A percentile compares a stretch with the other conserved stretches of the same genome.
phyloP scores from a whole-genome alignment of 1,284 basidiomycete species.

The Mixia osmundae region DNA sequence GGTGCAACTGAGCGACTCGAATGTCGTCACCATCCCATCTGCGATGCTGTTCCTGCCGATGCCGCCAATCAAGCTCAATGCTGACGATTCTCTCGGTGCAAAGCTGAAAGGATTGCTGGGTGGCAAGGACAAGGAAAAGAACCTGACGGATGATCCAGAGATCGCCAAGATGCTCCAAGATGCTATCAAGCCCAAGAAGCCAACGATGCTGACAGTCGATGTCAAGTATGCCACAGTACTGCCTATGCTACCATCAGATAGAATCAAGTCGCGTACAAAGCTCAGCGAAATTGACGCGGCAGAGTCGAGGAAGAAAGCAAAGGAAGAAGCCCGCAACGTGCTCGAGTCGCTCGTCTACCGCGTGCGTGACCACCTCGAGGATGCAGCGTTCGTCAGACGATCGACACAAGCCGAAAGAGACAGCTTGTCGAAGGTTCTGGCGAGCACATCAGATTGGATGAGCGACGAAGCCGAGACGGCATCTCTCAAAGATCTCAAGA shows the following conservation, averaged over 20 bases:
- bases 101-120: constrained; percentile 66
- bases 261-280: constrained; percentile 1
- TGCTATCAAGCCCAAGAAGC: neutral
- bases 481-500: constrained; percentile 42
- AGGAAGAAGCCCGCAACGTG: constrained; percentile 73
- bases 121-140: constrained; percentile 24
- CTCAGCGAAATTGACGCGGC: constrained; percentile 53
- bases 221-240: too few species aligned
- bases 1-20: constrained; percentile 53
- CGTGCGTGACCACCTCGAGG: constrained; percentile 55
- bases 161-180: too few species aligned
- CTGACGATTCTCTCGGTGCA: constrained; percentile 43
- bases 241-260: neutral
- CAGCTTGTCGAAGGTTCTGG: constrained; percentile 37
- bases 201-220: constrained; percentile 14
- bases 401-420: constrained; percentile 47
- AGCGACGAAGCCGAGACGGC: constrained; percentile 65
- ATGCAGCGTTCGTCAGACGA: constrained; percentile 47
- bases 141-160: too few species aligned
- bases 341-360: constrained; percentile 84
- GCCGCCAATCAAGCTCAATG: too few species aligned
- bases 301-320: constrained; percentile 48
- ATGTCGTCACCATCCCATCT: constrained; percentile 35
- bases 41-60: constrained; percentile 50
- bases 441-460: constrained; percentile 57